phyloP scores from a whole-genome alignment of 2,329 filamentous ascomycete species.

The Alternaria arborescens region DNA sequence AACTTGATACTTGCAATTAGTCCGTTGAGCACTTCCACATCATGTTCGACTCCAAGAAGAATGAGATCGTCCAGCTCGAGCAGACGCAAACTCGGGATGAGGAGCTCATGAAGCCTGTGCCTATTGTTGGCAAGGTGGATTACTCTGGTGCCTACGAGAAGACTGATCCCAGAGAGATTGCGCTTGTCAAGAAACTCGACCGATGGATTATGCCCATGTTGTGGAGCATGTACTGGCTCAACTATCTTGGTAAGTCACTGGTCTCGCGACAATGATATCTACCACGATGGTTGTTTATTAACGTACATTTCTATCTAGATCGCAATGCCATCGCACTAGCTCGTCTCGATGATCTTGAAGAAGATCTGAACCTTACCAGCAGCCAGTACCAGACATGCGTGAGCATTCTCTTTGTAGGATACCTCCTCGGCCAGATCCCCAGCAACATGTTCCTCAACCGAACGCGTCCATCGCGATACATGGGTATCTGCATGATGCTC shows the following conservation, averaged over 20 bases:
- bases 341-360: conserved; percentile 67
- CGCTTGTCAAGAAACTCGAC: conserved; percentile 45
- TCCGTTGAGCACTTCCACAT: neutral
- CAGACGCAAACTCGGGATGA: conserved; percentile 32
- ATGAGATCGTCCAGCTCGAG: conserved; percentile 40
- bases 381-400: conserved; percentile 37
- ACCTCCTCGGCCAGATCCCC: conserved; percentile 41
- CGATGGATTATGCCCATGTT: conserved; percentile 39
- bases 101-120: conserved; percentile 34
- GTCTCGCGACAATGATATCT: neutral
- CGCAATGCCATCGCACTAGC: conserved; percentile 72
- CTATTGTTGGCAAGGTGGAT: conserved; percentile 38
- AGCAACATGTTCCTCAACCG: conserved; percentile 51
- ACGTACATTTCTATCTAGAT: conserved; percentile 48
- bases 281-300: neutral
- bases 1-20: neutral
- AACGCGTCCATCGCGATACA: conserved; percentile 38
- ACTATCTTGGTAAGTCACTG: conserved; percentile 13
- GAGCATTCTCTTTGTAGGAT: conserved; percentile 48
- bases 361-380: conserved; percentile 57
- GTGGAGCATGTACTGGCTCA: conserved; percentile 36
- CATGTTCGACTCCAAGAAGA: conserved; percentile 37
- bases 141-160: conserved; percentile 48
- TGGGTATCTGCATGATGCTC: conserved; percentile 47
- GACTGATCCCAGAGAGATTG: conserved; percentile 47